A percentile compares a stretch with the other conserved stretches of the same genome.
These are phyloP conservation scores for Penicillium sp. DNA, from an alignment of 2,329 filamentous ascomycete species.

Conservation along the genomic window DNA sequence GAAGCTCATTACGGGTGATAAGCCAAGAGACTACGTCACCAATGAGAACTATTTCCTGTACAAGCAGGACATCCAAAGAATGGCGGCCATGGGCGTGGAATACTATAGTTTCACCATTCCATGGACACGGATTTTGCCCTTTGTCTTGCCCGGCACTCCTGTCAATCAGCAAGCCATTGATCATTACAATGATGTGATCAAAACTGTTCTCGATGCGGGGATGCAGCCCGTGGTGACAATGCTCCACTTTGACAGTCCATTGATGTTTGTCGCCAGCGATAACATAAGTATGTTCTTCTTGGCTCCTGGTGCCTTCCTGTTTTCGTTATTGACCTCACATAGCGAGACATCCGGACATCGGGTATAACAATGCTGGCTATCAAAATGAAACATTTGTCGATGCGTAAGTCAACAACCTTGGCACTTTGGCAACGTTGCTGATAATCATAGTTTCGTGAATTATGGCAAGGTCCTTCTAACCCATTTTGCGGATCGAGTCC, in stretches of 20 bases:
- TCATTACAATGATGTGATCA: conserved; percentile 53
- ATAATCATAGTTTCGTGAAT: conserved; percentile 26
- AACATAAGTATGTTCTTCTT: conserved; percentile 12
- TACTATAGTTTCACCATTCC: conserved; percentile 49
- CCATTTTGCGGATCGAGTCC: conserved; percentile 41
- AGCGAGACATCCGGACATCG: conserved; percentile 25
- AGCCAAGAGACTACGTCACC: conserved; percentile 49
- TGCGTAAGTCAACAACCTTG: conserved; percentile 3
- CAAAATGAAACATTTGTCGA: conserved; percentile 46
- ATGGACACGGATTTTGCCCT: conserved; percentile 53
- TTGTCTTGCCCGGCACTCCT: conserved; percentile 44
- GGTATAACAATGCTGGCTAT: conserved; percentile 30
- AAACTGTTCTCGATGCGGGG: conserved; percentile 43
- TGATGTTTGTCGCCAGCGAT: conserved; percentile 23
- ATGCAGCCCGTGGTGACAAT: conserved; percentile 49
- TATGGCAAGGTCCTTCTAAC: conserved; percentile 42
- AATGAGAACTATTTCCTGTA: conserved; percentile 54
- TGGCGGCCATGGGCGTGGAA: conserved; percentile 41
- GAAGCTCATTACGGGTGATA: conserved; percentile 32
- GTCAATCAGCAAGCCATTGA: conserved; percentile 49
- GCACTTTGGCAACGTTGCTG: not conserved
- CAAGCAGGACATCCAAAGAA: conserved; percentile 46
- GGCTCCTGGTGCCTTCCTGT: not conserved
- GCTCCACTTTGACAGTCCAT: conserved; percentile 31
- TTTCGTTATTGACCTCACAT: not conserved